Evolutionary conservation across 108 stramenopile species (phyloP).

Genomic region (Skeletonema grethae): DNA sequence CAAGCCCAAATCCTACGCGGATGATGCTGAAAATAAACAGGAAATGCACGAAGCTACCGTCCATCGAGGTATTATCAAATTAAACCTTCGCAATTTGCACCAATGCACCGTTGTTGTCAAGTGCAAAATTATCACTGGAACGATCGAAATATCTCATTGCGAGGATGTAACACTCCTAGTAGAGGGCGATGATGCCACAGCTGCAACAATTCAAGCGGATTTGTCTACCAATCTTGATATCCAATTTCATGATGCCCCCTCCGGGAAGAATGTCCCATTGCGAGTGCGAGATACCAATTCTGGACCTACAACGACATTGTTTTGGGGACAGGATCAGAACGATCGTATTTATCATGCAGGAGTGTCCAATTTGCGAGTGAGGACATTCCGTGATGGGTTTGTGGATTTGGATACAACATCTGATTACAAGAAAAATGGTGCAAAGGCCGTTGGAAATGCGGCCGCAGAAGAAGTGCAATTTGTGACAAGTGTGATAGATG

Average conservation of each 20-base stretch:
- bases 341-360: conserved; percentile 91
- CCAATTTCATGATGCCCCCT: conserved; percentile 78
- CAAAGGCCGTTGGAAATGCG: conserved; percentile 69
- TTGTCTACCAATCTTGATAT: conserved; percentile 67
- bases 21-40: conserved; percentile 73
- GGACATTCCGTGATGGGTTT: conserved; percentile 70
- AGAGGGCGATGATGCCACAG: conserved; percentile 68
- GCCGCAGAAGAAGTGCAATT: conserved; percentile 85
- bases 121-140: conserved; percentile 87
- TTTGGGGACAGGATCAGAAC: conserved; percentile 81
- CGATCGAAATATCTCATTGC: conserved; percentile 80
- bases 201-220: conserved; percentile 86
- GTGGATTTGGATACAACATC: conserved; percentile 61
- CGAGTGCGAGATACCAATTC: conserved; percentile 43
- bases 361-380: conserved; percentile 66
- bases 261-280: conserved; percentile 61
- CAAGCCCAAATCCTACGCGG: conserved; percentile 66
- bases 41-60: conserved; percentile 32
- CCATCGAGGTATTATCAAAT: conserved; percentile 73
- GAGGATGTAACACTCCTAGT: conserved; percentile 60
- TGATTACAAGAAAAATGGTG: conserved; percentile 80
- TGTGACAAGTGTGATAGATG: conserved; percentile 69
- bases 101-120: conserved; percentile 79
- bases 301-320: conserved; percentile 50
- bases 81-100: conserved; percentile 70